Base-by-base conservation (phyloP, 768 basidiomycete genomes). In the Xerocomellus amylosporus region DNA sequence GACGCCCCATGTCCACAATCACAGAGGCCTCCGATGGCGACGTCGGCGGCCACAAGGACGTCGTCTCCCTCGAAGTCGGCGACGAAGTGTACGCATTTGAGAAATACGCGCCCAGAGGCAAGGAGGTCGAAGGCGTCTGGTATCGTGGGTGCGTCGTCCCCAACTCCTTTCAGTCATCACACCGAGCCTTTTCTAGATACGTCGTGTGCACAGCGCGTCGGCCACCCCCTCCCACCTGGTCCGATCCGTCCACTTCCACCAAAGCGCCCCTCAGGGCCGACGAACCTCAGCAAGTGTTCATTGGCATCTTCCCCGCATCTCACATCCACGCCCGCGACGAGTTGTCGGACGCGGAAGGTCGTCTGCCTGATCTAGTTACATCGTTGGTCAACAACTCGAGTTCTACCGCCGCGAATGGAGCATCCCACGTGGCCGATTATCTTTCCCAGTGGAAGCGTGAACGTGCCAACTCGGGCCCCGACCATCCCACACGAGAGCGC, bases 31-130 rank as follows among this genome's bases (percentile, higher is more conserved):
- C 79, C 3, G 78, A 80, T 19, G 86, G 85, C 49, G 87, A 88
- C 39, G 78, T 84, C 36, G 75, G 79, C 38, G 78, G 82, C 0
- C 79, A 86, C 73, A 78, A 83, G 50, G 89, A 91, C 58, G 86
- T 91, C 22, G 91, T 93, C 33, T 80, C 87, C 7, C 80, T 98
- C 52, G 94, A 97, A 62, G 88, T 98, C 28, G 96, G 96, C 44
- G 95, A 97, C 71, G 95, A 98, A 68, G 86, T 98, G 33, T 98
- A 98, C 73, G 93, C 94, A 17, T 98, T 98, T 65, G 96, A 98
- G 75, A 87, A 87, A 67, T 95, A 93, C 70, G 85, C 79, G 0
- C 86, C 88, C 12, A 76, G 76, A 47, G 79, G 75, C 53, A 89
- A 87, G 65, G 89, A 90, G 49, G 83, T 82, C 13, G 88, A 90